A percentile compares a stretch with the other conserved stretches of the same genome.
Conservation (phyloP, 2,329 filamentous ascomycete genomes). For the Arthrobotrys iridis region DNA sequence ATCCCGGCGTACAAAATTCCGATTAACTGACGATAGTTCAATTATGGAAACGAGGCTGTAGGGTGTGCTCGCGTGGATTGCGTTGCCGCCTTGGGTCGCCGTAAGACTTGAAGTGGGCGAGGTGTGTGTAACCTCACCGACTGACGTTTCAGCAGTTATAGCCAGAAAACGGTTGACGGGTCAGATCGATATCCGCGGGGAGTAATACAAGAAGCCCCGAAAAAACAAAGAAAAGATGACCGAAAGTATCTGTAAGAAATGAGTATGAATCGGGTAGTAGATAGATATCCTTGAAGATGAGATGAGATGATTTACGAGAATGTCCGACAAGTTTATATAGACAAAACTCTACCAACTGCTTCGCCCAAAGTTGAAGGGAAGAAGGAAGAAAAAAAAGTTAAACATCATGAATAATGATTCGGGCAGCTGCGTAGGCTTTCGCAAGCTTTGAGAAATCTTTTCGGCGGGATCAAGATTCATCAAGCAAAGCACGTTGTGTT, state of each 20-base stretch:
- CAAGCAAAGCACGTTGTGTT: not conserved
- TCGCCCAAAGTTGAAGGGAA: not conserved
- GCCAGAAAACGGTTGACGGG: no score
- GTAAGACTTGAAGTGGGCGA: not conserved
- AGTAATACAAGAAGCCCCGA: not conserved
- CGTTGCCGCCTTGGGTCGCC: constrained; percentile 26
- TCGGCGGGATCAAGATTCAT: not conserved
- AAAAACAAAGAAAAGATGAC: not conserved
- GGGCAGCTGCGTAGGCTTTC: not conserved
- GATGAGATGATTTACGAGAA: not conserved
- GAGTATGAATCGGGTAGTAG: not conserved
- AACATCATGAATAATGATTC: no score
- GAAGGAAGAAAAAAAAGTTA: no score
- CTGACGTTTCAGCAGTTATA: not conserved
- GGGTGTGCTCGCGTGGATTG: constrained; percentile 19
- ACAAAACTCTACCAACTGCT: not conserved
- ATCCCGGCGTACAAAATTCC: no score
- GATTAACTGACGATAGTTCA: no score
- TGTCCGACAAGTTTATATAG: not conserved
- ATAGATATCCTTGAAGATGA: not conserved
- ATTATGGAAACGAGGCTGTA: not conserved
- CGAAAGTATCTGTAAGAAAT: not conserved
- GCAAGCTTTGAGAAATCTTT: not conserved
- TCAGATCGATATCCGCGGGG: no score
- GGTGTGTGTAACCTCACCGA: constrained; percentile 6